Evolutionary conservation across 345 rosid species (phyloP), one percentile per base, ranked within the genome.

Genomic region (Syzygium jambos): DNA sequence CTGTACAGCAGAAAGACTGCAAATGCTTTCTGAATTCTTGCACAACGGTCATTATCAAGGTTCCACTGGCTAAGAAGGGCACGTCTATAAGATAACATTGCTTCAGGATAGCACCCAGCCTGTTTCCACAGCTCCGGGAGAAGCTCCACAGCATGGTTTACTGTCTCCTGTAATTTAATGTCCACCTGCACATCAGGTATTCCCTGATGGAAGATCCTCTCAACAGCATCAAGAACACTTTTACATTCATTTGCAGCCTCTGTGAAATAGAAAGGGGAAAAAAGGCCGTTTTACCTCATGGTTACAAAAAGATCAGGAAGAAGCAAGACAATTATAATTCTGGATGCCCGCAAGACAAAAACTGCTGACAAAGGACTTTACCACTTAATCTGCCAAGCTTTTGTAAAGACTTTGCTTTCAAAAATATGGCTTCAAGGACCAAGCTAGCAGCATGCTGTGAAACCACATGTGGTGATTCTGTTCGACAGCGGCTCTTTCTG

Each of bases 351-450:
- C 29, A 56, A 19, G 65, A 34, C 16, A 38, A 85, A 43, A 77
- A 86, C 29, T 27, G 59, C 54, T 80, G 52, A 59, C 12, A 27
- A 21, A 78, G 27, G 43, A 34, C 85, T 63, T 29, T 92, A 96
- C 99, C 98, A 46, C 92, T 92, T 25, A 91, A 89, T 91, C 95
- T 93, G 52, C 96, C 98, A 34, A 97, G 98, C 88, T 96, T 97
- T 90, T 97, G 98, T 88, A 96, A 96, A 53, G 99, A 95, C 92
- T 96, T 97, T 80, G 98, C 96, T 91, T 96, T 97, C 83, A 97
- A 91, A 91, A 94, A 97, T 88, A 97, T 92, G 87, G 97, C 98
- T 93, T 95, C 98, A 87, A 97, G 98, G 21, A 97, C 93, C 55
- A 97, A 92, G 90, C 94, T 94, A 86, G 95, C 97, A 86, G 97